phyloP scores from a whole-genome alignment of 2,329 filamentous ascomycete genomes.

The Alternaria triticina region DNA sequence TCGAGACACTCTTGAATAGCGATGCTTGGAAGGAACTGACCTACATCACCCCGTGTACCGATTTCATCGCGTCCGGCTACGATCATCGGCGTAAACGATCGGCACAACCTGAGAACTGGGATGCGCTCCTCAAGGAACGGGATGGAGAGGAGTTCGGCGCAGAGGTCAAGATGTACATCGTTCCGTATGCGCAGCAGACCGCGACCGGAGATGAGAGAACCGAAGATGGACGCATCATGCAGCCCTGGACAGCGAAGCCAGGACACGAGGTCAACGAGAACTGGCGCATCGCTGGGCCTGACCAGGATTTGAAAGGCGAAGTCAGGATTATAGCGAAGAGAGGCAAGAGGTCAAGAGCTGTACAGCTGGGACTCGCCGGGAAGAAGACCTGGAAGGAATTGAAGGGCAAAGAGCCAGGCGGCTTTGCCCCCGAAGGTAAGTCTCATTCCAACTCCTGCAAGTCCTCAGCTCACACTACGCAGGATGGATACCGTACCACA shows the following conservation, averaged over 20 bases:
- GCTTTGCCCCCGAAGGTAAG: slow-evolving; percentile 37
- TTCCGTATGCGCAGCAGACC: slow-evolving; percentile 21
- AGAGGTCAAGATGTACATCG: slow-evolving; percentile 43
- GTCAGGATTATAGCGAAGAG: slow-evolving; percentile 41
- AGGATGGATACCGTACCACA: slow-evolving; percentile 45
- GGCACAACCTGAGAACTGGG: slow-evolving; percentile 41
- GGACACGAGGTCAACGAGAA: slow-evolving; percentile 41
- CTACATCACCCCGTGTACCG: slow-evolving; percentile 43
- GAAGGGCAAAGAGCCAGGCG: slow-evolving; percentile 32
- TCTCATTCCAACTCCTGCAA: not conserved
- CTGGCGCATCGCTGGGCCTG: slow-evolving; percentile 31
- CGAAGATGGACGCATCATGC: slow-evolving; percentile 27
- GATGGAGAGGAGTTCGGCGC: slow-evolving; percentile 40
- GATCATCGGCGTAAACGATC: slow-evolving; percentile 36
- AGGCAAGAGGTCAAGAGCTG: slow-evolving; percentile 30
- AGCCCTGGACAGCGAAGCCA: slow-evolving; percentile 37
- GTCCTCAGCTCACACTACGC: not conserved
- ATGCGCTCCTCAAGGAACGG: slow-evolving; percentile 36
- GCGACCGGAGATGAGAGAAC: slow-evolving; percentile 19
- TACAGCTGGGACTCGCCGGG: slow-evolving; percentile 36
- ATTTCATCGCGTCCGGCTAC: slow-evolving; percentile 44
- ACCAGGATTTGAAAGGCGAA: slow-evolving; percentile 41
- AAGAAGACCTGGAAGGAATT: slow-evolving; percentile 40
- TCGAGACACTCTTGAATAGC: slow-evolving; percentile 40
- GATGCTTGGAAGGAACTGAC: slow-evolving; percentile 43